phyloP scores from a whole-genome alignment of 306 rosid species.

The Amphicarpaea edgeworthii region DNA sequence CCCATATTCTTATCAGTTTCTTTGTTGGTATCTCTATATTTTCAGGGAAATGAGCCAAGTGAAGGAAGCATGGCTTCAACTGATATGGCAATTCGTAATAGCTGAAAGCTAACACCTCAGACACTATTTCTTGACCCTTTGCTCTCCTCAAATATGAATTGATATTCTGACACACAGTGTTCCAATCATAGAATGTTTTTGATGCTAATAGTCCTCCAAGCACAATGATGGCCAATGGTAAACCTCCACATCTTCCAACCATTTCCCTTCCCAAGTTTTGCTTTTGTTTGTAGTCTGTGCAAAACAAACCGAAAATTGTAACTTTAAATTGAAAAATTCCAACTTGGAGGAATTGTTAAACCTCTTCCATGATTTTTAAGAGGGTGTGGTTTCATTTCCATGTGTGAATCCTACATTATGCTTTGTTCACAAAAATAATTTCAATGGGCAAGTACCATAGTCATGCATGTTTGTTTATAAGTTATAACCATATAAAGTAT shows the following conservation, averaged over 20 bases:
- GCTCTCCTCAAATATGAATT: conserved; percentile 53
- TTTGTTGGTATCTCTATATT: conserved; percentile 59
- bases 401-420: background rate
- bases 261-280: conserved; percentile 64
- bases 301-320: conserved; percentile 27
- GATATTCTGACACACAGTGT: conserved; percentile 53
- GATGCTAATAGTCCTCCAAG: conserved; percentile 68
- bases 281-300: conserved; percentile 47
- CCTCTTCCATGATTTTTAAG: background rate
- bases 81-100: conserved; percentile 64
- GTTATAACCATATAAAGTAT: background rate
- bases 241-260: conserved; percentile 67
- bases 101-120: conserved; percentile 58
- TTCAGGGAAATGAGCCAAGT: conserved; percentile 64
- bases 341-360: conserved; percentile 25
- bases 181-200: conserved; percentile 59
- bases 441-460: background rate
- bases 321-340: conserved; percentile 5
- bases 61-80: conserved; percentile 65
- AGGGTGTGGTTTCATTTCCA: conserved; percentile 17
- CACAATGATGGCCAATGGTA: conserved; percentile 65
- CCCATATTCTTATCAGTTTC: conserved; percentile 60
- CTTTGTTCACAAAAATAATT: conserved; percentile 15
- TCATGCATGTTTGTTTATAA: conserved; percentile 14
- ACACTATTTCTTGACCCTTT: conserved; percentile 44